These are phyloP conservation scores for Brassica cretica DNA, from an alignment of 345 rosid genomes.

Conservation along the genomic window DNA sequence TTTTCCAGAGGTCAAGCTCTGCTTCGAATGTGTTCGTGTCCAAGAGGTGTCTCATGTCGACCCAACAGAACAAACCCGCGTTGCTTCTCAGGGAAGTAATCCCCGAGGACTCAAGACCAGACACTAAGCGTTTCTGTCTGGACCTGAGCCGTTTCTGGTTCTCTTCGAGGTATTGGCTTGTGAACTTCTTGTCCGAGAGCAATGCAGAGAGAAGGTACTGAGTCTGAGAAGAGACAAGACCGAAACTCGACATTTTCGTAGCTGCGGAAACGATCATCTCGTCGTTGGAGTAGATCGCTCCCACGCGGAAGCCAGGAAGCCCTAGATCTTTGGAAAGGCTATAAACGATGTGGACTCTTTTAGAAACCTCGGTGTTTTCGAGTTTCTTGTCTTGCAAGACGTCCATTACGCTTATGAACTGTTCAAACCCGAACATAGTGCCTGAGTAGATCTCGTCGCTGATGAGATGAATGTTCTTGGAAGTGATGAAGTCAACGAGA, in stretches of 20 bases:
- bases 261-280: not conserved
- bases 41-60: conserved; percentile 1
- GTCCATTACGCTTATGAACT: not conserved
- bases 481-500: not conserved
- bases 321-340: not conserved
- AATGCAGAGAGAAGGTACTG: not conserved
- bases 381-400: not conserved
- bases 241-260: not conserved
- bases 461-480: not conserved
- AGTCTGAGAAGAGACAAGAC: not conserved
- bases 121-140: not conserved
- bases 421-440: not conserved
- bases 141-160: not conserved
- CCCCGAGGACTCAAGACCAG: conserved; percentile 1
- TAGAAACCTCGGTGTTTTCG: not conserved
- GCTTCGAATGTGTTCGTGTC: not conserved
- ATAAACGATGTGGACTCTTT: not conserved
- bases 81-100: not conserved
- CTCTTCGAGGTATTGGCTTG: not conserved
- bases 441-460: not conserved
- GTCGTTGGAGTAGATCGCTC: not conserved
- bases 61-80: not conserved
- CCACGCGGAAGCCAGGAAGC: not conserved
- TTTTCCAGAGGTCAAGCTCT: not conserved
- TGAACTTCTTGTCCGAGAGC: not conserved